Evolutionary conservation across 129 eudicot species (phyloP).

Genomic region (Ambrosia trifida): DNA sequence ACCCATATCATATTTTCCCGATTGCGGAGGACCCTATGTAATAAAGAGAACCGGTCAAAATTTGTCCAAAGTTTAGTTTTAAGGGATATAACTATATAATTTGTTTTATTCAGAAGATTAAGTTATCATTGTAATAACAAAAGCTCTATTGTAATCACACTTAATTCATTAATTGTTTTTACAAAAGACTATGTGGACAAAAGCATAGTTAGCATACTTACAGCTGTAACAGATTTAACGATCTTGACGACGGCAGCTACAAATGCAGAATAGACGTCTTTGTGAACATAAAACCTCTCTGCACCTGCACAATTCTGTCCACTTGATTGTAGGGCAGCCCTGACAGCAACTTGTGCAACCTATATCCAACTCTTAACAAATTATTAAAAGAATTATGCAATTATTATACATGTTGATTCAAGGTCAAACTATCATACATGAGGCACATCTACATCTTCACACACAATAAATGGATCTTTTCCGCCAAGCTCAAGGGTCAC

Average conservation of each 20-base stretch:
- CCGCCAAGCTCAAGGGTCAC: slow-evolving; percentile 99
- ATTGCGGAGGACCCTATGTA: slow-evolving; percentile 90
- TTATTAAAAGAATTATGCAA: slow-evolving; percentile 18
- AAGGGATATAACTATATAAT: not conserved
- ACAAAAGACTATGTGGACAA: not conserved
- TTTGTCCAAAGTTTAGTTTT: not conserved
- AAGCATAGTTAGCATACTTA: slow-evolving; percentile 54
- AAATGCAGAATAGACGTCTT: slow-evolving; percentile 66
- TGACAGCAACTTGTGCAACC: slow-evolving; percentile 99
- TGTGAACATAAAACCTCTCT: slow-evolving; percentile 94
- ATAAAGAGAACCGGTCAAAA: not conserved
- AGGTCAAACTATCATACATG: slow-evolving; percentile 58
- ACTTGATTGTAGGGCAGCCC: slow-evolving; percentile 95
- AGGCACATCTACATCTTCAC: slow-evolving; percentile 89
- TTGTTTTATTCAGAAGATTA: not conserved
- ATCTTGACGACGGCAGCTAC: slow-evolving; percentile 87
- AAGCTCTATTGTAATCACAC: not conserved
- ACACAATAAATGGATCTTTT: slow-evolving; percentile 97
- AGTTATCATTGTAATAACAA: not conserved
- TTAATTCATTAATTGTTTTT: not conserved
- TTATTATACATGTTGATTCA: slow-evolving; percentile 14
- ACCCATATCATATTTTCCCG: slow-evolving; percentile 96
- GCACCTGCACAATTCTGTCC: slow-evolving; percentile 99
- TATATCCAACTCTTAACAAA: slow-evolving; percentile 28
- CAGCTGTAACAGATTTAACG: slow-evolving; percentile 91